Conservation (phyloP, 2,329 filamentous ascomycete species). For the Phaeoacremonium minimum region DNA sequence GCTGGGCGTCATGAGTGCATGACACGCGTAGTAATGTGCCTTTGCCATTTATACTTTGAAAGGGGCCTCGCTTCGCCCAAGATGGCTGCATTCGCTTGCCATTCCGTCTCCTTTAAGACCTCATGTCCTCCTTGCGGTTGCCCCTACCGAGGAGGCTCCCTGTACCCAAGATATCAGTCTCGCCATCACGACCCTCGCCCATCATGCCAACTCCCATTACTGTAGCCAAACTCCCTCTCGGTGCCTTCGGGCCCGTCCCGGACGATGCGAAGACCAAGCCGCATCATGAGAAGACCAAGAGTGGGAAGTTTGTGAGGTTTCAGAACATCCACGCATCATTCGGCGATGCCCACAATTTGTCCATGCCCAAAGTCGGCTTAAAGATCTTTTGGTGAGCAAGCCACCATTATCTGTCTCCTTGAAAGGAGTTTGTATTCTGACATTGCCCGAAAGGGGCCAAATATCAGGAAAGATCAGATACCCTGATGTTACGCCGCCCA, state of each 20-base stretch:
- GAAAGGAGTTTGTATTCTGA: background rate
- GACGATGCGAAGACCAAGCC: conserved; percentile 38
- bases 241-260: conserved; percentile 26
- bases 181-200: background rate
- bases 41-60: too few species aligned
- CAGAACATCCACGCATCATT: conserved; percentile 48
- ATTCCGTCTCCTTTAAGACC: too few species aligned
- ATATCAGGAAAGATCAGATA: conserved; percentile 28
- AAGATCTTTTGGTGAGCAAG: conserved; percentile 30
- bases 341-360: conserved; percentile 9
- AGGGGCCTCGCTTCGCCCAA: too few species aligned
- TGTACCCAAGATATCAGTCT: too few species aligned
- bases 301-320: conserved; percentile 38
- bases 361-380: conserved; percentile 18
- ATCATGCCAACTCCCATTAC: conserved; percentile 15
- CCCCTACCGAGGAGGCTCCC: too few species aligned
- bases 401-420: background rate
- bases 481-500: conserved; percentile 62
- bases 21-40: too few species aligned
- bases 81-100: too few species aligned
- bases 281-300: conserved; percentile 40
- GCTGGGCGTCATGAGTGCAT: too few species aligned
- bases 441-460: conserved; percentile 6
- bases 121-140: too few species aligned
- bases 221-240: conserved; percentile 28